These are phyloP conservation scores for Sclerotinia subarctica DNA, from an alignment of 2,329 filamentous ascomycete genomes.

Conservation along the genomic window DNA sequence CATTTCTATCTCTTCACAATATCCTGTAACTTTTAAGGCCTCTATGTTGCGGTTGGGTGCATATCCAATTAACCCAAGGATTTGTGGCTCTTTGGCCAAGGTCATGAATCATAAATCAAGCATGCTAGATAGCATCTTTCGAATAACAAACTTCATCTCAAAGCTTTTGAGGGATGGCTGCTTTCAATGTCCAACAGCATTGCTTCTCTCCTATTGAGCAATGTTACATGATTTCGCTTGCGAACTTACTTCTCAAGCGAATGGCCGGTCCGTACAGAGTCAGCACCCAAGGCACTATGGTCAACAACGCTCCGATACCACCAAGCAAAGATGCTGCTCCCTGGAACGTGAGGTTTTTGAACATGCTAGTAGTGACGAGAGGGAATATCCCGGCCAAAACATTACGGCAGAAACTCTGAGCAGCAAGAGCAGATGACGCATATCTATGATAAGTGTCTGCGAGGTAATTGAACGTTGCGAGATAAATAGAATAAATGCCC, in stretches of 20 bases:
- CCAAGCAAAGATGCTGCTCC: conserved; percentile 74
- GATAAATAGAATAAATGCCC: conserved; percentile 82
- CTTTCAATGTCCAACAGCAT: background rate
- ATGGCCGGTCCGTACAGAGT: conserved; percentile 76
- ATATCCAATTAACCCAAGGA: background rate
- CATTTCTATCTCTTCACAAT: background rate
- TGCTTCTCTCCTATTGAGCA: background rate
- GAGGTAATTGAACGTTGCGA: conserved; percentile 89
- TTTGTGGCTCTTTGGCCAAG: background rate
- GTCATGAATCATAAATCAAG: background rate
- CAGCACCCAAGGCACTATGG: conserved; percentile 82
- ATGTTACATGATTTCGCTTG: conserved; percentile 39
- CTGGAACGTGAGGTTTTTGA: conserved; percentile 65
- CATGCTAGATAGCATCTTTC: background rate
- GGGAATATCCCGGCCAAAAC: conserved; percentile 79
- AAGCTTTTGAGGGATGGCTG: background rate
- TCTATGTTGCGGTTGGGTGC: background rate
- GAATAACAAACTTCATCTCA: background rate
- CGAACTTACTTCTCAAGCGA: conserved; percentile 72
- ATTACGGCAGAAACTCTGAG: conserved; percentile 84
- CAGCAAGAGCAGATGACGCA: conserved; percentile 79
- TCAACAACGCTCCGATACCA: conserved; percentile 62
- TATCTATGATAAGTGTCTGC: conserved; percentile 85
- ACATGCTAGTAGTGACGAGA: conserved; percentile 71
- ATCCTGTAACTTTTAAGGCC: too few relatives aligned